Evolutionary conservation across 1,284 basidiomycete genomes (phyloP), one percentile per base, ranked within the genome.

Genomic region (Trichosporon inkin): DNA sequence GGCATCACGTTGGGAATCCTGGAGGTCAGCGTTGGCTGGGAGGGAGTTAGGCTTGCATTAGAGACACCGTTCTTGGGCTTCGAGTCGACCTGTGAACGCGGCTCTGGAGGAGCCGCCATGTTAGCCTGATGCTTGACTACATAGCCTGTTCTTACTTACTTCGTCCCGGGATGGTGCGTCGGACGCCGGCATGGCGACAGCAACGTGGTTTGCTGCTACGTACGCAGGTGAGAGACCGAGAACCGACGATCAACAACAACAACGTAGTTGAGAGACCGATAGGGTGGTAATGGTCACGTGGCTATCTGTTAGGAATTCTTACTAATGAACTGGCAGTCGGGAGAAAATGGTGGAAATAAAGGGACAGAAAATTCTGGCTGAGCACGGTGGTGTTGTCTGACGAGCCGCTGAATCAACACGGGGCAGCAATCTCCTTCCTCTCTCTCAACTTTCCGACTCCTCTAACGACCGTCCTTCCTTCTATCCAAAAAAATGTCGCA

Each of bases 1-100:
- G 86, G 58, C 89, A 85, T 62, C 88, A 84, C 78, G 91, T 56
- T 72, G 67, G 7, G 70, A 62, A 19, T 75, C 73, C 72, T 75
- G 53, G 8, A 19, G 34, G 49, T 65, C 37, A 66, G 55, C 17
- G n/a, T 8, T n/a, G 1, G 35, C 10, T 8, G 24, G n/a, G 8
- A 8, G 19, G n/a, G 35, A 41, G 51, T 44, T 8, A n/a, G 32
- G 10, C 14, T n/a, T 20, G n/a, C 17, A 5, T 2, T 17, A 5
- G 2, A 11, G 14, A 70, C 55, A n/a, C 70, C 70, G 35, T 66
- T 71, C 40, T 70, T 68, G 17, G 65, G 65, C 62, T 74, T 67
- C 55, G 67, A 58, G 39, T 75, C 71, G n/a, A 68, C 70, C 75
- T 75, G 56, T 41, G 13, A 60, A 47, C 37, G 53, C 55, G 69